Base-by-base conservation (phyloP, 2,329 filamentous ascomycete species). In the Fusarium sp. region DNA sequence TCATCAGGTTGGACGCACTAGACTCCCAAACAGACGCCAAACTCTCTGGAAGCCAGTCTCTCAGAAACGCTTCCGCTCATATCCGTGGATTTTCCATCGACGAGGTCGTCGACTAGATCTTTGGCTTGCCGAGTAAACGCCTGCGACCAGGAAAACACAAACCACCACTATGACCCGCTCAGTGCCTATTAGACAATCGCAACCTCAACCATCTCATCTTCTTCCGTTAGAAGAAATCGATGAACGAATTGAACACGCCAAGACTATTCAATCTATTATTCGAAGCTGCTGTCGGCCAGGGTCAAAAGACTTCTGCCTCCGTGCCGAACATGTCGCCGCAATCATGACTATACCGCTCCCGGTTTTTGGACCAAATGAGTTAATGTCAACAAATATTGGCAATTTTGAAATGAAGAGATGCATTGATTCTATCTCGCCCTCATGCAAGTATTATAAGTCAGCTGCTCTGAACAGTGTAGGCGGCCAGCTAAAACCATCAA, bases 41-140 rank as follows among this genome's bases (percentile, higher is more conserved):
- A 88, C 72, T 90, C 88, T 36, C 88, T 83, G 66, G 89, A 90
- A 1, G 87, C 87, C 24, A 89, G 79, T 50, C 86, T 81, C 15
- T 69, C 72, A 11, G 72, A 68, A 15, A 77, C 64, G 1, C 66
- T 68, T 17, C 79, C 74, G n/a, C 66, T 65, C 69, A 80, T 74
- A 24, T 79, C 54, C 1, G 73, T 59, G 7, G 70, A 69, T 24
- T 70, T 36, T 2, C 59, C 61, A n/a, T 57, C 60, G 13, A 84
- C 65, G 6, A 78, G 63, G 18, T 66, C 58, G 20, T 72, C 55
- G 8, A 80, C 80, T 47, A 79, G 65, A 9, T 69, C 61, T 14
- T 84, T 65, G 12, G 80, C 81, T 32, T 79, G 67, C 5, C 55
- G 61, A 10, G 80, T 79, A 58, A 89, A 75, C 9, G 77, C 72